Base-by-base conservation (phyloP, 2,329 filamentous ascomycete genomes). In the Pseudogymnoascus sp. region DNA sequence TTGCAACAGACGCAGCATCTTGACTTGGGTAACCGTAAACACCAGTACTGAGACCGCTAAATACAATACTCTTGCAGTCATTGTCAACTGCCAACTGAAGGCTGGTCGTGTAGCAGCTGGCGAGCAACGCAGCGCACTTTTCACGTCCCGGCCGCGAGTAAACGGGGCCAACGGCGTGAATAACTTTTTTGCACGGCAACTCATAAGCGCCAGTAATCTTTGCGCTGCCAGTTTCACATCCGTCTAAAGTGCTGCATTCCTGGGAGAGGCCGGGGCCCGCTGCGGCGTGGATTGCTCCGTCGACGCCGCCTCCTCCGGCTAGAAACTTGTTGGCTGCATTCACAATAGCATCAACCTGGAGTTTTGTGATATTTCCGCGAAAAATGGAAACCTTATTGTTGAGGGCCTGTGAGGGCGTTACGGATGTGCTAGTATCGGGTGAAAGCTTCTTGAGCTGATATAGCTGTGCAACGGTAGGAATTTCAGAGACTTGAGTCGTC, bases 131-230 rank as follows among this genome's bases (percentile, higher is more conserved):
- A 76, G 81, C 72, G 61, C 79, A 78, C 9, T 71, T 62, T 23
- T 73, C 73, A 19, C 77, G 68, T 16, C 78, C 72, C 3, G 73
- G 69, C 0, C 69, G 67, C 60, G 77, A 67, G 74, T 92, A 97
- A 30, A 95, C 75, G 0, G 94, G 94, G 0, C 94, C 94, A 3
- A 97, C 93, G 16, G 94, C 85, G 74, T 97, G 94, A 62, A 97
- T 95, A 67, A 97, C 83, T 66, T 89, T 86, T 63, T 83, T 81
- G 69, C 86, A 88, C 0, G 92, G 92, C 23, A 97, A 78, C 0
- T 84, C 70, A 74, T 94, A 92, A 7, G 86, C 93, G 36, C 77
- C 74, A 0, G 94, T 97, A 70, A 96, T 91, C 73, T 93, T 93
- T 25, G 92, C 90, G 25, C 83, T 79, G 60, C 94, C 93, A 0